A percentile compares a stretch with the other conserved stretches of the same genome.
phyloP scores from a whole-genome alignment of 2,329 filamentous ascomycete genomes.

The Xylaria sp. region DNA sequence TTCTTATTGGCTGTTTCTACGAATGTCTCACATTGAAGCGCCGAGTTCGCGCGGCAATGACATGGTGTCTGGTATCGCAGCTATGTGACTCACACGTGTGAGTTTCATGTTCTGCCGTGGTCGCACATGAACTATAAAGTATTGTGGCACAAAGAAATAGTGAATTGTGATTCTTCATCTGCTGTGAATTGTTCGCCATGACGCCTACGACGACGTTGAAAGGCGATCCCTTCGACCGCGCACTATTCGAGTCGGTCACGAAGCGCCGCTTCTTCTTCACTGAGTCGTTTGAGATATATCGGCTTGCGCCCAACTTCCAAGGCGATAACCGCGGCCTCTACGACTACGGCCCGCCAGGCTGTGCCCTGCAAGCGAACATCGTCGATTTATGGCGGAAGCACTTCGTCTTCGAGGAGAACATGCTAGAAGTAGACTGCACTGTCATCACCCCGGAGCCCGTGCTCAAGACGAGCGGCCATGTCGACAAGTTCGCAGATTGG shows the following conservation, averaged over 20 bases:
- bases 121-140: too few relatives aligned
- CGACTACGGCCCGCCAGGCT: conserved; percentile 90
- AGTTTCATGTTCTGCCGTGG: too few relatives aligned
- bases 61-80: too few relatives aligned
- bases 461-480: conserved; percentile 90
- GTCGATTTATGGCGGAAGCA: conserved; percentile 91
- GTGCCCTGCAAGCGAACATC: conserved; percentile 84
- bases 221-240: conserved; percentile 68
- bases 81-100: too few relatives aligned
- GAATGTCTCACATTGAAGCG: too few relatives aligned
- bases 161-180: not conserved
- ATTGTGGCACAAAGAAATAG: not conserved
- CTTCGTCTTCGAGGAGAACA: conserved; percentile 91
- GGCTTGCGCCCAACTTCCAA: conserved; percentile 24
- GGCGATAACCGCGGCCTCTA: conserved; percentile 67
- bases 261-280: conserved; percentile 48
- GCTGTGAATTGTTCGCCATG: conserved; percentile 5
- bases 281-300: conserved; percentile 21
- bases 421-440: conserved; percentile 93
- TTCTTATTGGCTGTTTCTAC: too few relatives aligned
- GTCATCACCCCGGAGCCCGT: conserved; percentile 83
- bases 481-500: conserved; percentile 98
- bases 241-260: conserved; percentile 67
- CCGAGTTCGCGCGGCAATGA: too few relatives aligned
- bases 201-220: conserved; percentile 57